Base-by-base conservation (phyloP, 1,284 basidiomycete genomes). In the Anthracocystis setariae region DNA sequence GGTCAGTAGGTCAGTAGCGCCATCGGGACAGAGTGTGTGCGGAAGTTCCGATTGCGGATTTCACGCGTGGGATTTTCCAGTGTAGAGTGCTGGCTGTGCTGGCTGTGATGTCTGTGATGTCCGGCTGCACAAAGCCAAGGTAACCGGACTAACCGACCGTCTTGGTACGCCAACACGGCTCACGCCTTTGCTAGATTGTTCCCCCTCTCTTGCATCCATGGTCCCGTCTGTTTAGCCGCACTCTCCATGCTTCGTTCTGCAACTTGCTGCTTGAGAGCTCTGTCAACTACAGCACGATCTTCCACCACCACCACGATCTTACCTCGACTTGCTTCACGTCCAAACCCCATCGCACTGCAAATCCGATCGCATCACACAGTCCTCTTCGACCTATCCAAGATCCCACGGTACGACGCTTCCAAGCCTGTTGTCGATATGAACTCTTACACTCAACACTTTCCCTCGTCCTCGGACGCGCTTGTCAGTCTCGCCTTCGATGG, bases 401-500 rank as follows among this genome's bases (percentile, higher is more conserved):
- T 63, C 2, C 68, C 56, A 15, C 35, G 45, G 12, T 65, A 54
- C 57, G 27, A 57, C 32, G 38, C 51, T 17, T 24, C 43, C 43
- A 20, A 10, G 7, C 49, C 48, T 0, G 17, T 9, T 5, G 8
- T 35, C 8, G 10, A 13, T 2, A 71, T 71, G 68, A 29, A 67
- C 37, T 73, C 69, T 15, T 73, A 73, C 55, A 55, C 65, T 7
- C 46, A 48, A 13, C 15, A 37, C 18, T 73, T 69, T 20, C 70
- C 70, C 1, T 42, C 58, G 21, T 32, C 45, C 3, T 29, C 40
- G 0, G 29, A 48, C 2, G 42, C 74, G 0, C 45, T 78, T 0
- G 62, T 72, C 8, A 47, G 49, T 7, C 61, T 73, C 27, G 60
- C 57, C 12, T 69, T 73, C 21, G 45, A 77, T 23, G 57, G 65